Base-by-base conservation (phyloP, 352 stramenopile species). In the Globisporangium recalcitrans region DNA sequence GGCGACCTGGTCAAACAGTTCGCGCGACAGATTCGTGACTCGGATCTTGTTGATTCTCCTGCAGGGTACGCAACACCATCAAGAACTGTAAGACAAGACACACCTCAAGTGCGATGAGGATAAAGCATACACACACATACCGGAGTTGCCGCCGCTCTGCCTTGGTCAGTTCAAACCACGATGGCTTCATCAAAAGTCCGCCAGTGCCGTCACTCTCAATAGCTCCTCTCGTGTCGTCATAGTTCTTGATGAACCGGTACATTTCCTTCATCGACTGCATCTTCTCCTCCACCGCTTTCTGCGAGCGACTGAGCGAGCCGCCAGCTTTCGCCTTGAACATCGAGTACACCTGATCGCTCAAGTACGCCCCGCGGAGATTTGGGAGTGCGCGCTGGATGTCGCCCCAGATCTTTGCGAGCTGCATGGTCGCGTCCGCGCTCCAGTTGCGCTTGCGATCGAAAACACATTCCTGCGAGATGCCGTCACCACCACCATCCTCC, bases 211-310 rank as follows among this genome's bases (percentile, higher is more conserved):
- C 68, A 26, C 65, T 68, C 0, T 26, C 62, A 19, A n/a, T 21
- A 65, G 47, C 9, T 68, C 71, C 29, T 64, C 48, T 34, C 14
- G 24, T 68, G 4, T 67, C 71, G 51, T 89, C 71, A 60, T 86
- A 78, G 21, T 63, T 63, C 24, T 71, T 71, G 47, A 90, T 83
- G 47, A 87, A 87, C 9, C 76, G 70, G 54, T 84, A 85, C 80
- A 90, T 90, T 44, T 87, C 76, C 49, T 81, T 85, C 74, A 87
- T 89, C n/a, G 69, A 82, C 64, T 87, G 80, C 80, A 89, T 87
- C 53, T 87, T 87, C 66, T 89, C 80, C 51, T 85, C 80, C 29
- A 87, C 75, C 21, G 80, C 78, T 40, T 90, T 87, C 3, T 75
- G 72, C 19, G 80, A 85, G 8, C 80, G 74, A 36, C 77, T 81